Evolutionary conservation across 139 green algal species (phyloP).

Genomic region (Nannochloris sp.): DNA sequence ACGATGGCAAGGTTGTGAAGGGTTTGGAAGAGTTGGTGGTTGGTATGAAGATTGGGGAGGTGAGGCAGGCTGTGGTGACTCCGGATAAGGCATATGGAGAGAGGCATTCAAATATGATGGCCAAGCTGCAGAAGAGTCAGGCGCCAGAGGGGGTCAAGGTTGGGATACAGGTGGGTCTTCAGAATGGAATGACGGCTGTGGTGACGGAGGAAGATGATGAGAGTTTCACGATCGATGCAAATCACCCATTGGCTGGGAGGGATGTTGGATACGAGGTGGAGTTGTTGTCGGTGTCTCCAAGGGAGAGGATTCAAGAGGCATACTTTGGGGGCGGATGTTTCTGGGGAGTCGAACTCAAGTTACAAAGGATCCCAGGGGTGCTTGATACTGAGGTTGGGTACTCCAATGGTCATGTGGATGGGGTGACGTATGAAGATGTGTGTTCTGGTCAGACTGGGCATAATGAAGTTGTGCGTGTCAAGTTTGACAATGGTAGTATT

Average conservation of each 20-base stretch:
- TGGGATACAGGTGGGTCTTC: constrained; percentile 36
- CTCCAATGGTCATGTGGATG: constrained; percentile 29
- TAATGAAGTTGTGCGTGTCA: constrained; percentile 74
- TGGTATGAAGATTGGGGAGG: constrained; percentile 47
- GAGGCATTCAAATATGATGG: constrained; percentile 20
- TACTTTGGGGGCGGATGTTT: constrained; percentile 57
- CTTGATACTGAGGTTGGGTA: constrained; percentile 61
- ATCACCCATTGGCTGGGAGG: constrained; percentile 61
- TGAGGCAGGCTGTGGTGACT: constrained; percentile 30
- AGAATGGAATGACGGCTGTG: constrained; percentile 36
- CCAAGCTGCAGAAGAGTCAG: constrained; percentile 25
- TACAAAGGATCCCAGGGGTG: constrained; percentile 60
- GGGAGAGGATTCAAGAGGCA: constrained; percentile 21
- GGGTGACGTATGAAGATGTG: constrained; percentile 41
- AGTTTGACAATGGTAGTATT: constrained; percentile 46
- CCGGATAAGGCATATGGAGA: constrained; percentile 38
- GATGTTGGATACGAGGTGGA: constrained; percentile 63
- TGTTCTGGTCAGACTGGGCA: constrained; percentile 58
- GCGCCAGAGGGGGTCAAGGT: constrained; percentile 39
- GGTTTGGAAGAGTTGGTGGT: constrained; percentile 60
- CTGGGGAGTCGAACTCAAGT: constrained; percentile 44
- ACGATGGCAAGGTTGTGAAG: constrained; percentile 47
- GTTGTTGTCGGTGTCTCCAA: constrained; percentile 40
- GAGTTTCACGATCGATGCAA: constrained; percentile 46
- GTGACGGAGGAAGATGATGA: constrained; percentile 20